Conservation (phyloP, 768 basidiomycete genomes). For the Dioszegia hungarica region DNA sequence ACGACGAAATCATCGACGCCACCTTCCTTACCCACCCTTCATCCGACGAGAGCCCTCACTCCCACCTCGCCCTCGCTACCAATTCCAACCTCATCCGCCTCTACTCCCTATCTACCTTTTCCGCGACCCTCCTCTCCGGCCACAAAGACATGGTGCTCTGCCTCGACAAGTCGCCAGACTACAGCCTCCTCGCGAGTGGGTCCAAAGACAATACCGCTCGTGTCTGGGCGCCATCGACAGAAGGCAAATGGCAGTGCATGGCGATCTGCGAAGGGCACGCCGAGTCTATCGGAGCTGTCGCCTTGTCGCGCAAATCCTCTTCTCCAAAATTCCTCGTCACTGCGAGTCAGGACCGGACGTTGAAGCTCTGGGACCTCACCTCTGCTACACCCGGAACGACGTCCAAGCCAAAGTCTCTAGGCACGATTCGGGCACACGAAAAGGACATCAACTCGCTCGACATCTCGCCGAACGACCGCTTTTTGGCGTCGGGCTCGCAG, state of each 20-base stretch:
- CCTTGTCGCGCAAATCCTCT: conserved; percentile 61
- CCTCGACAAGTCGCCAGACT: conserved; percentile 64
- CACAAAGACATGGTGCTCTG: conserved; percentile 89
- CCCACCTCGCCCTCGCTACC: conserved; percentile 87
- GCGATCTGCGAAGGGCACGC: conserved; percentile 89
- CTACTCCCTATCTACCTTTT: conserved; percentile 69
- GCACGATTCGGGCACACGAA: conserved; percentile 87
- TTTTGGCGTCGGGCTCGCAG: conserved; percentile 90
- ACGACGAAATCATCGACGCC: conserved; percentile 94
- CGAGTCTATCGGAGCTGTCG: conserved; percentile 85
- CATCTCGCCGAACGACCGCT: conserved; percentile 77
- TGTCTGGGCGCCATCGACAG: conserved; percentile 62
- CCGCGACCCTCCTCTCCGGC: conserved; percentile 79
- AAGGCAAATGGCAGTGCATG: conserved; percentile 64
- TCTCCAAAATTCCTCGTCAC: conserved; percentile 72
- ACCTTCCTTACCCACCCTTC: conserved; percentile 61
- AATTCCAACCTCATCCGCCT: conserved; percentile 93
- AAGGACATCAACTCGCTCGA: conserved; percentile 98
- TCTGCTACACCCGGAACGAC: conserved; percentile 37
- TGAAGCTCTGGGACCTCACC: conserved; percentile 95
- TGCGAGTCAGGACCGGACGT: conserved; percentile 92
- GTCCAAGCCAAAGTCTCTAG: conserved; percentile 66
- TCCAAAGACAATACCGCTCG: conserved; percentile 87
- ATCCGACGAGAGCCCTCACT: conserved; percentile 52
- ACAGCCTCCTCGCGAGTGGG: conserved; percentile 75